A percentile compares a stretch with the other conserved stretches of the same genome.
Evolutionary conservation across 345 rosid genomes (phyloP).

Genomic region (Zanthoxylum bungeanum): DNA sequence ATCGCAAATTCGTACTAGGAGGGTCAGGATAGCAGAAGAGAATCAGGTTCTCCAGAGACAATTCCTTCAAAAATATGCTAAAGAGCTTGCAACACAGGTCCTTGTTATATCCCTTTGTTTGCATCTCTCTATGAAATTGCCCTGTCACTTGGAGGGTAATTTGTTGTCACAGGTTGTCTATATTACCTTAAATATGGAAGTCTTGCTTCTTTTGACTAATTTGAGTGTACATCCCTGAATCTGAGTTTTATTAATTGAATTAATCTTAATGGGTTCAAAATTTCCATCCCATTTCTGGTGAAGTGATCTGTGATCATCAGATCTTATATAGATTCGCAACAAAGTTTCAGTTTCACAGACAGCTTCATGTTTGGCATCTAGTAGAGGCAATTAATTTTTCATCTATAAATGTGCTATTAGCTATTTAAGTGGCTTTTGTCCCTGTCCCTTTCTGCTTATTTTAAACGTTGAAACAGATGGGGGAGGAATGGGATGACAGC

Average conservation of each 20-base stretch:
- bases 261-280: too few relatives aligned
- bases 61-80: conserved; percentile 84
- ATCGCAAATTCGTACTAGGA: conserved; percentile 74
- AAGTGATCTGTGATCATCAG: not conserved
- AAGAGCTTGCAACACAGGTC: conserved; percentile 78
- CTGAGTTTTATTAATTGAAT: not conserved
- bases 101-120: conserved; percentile 4
- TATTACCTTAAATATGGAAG: not conserved
- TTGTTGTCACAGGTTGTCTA: not conserved
- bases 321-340: not conserved
- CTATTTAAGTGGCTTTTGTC: not conserved
- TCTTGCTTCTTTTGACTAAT: not conserved
- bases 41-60: conserved; percentile 89
- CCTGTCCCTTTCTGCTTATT: not conserved
- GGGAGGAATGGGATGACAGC: conserved; percentile 92
- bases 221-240: not conserved
- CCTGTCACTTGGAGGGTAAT: not conserved
- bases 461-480: conserved; percentile 50
- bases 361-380: not conserved
- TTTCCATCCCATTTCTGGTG: not conserved
- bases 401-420: not conserved
- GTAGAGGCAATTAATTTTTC: not conserved
- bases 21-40: conserved; percentile 85
- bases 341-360: not conserved
- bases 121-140: not conserved